These are phyloP conservation scores for Podaxis sp. DNA, from an alignment of 768 basidiomycete species.

Conservation along the genomic window DNA sequence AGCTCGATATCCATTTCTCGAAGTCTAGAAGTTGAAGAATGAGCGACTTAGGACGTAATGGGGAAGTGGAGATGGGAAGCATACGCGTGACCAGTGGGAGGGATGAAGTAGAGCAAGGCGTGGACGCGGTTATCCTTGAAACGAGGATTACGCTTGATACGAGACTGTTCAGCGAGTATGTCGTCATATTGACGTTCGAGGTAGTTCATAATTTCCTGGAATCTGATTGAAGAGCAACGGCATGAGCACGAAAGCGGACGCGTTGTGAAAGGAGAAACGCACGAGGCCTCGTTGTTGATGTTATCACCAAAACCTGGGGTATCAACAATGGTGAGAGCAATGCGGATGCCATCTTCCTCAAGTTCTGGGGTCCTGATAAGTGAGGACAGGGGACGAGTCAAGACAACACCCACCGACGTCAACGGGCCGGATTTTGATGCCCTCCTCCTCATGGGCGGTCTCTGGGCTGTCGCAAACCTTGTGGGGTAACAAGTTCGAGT, in stretches of 20 bases:
- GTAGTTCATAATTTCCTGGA: constrained; percentile 83
- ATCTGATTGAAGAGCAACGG: constrained; percentile 37
- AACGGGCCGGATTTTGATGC: constrained; percentile 75
- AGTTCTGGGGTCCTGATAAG: constrained; percentile 48
- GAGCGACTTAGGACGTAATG: neutral
- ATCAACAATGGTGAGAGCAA: constrained; percentile 87
- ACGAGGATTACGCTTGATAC: constrained; percentile 90
- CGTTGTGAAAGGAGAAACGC: constrained; percentile 22
- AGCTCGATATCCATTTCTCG: constrained; percentile 92
- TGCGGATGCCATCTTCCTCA: constrained; percentile 87
- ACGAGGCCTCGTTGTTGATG: constrained; percentile 88
- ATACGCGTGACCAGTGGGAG: constrained; percentile 83
- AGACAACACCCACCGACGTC: constrained; percentile 59
- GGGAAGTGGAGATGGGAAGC: constrained; percentile 21
- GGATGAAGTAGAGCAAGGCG: constrained; percentile 85
- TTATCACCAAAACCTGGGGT: constrained; percentile 91
- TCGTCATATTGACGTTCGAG: constrained; percentile 93
- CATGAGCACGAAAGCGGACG: neutral
- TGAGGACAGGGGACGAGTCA: neutral
- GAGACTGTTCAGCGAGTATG: constrained; percentile 80
- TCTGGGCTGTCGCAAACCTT: constrained; percentile 61
- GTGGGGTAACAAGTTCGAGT: constrained; percentile 70
- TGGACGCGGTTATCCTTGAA: constrained; percentile 90
- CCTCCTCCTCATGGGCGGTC: constrained; percentile 72
- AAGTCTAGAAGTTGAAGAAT: constrained; percentile 37